These are phyloP conservation scores for Hypericum androsaemum DNA, from an alignment of 345 rosid genomes.

Conservation along the genomic window DNA sequence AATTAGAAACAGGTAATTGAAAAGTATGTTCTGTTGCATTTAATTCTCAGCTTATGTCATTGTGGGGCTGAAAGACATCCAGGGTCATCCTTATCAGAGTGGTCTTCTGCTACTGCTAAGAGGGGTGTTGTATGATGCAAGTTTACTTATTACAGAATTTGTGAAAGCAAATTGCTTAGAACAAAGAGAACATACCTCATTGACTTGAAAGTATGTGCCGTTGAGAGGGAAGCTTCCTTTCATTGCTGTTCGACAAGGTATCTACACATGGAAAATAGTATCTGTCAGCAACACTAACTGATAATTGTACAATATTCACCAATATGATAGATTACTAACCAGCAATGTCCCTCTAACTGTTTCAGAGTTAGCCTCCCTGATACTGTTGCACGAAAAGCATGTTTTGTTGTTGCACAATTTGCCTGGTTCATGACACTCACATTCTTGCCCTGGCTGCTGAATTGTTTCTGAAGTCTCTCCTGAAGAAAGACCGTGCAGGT, in stretches of 20 bases:
- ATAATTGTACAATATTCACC: not conserved
- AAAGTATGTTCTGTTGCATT: too few species aligned
- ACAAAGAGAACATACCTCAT: constrained; percentile 41
- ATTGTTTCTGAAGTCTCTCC: constrained; percentile 83
- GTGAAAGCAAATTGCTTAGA: not conserved
- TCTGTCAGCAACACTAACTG: not conserved
- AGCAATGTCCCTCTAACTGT: constrained; percentile 83
- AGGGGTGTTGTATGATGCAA: too few species aligned
- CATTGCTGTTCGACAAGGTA: constrained; percentile 96
- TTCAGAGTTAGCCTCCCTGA: constrained; percentile 58
- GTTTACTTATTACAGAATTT: not conserved
- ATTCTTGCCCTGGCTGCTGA: constrained; percentile 44
- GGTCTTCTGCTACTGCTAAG: too few species aligned
- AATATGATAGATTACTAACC: constrained; percentile 30
- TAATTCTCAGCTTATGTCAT: too few species aligned
- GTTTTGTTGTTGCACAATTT: constrained; percentile 45
- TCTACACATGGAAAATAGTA: constrained; percentile 29
- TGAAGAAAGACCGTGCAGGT: constrained; percentile 8
- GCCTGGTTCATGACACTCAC: constrained; percentile 41
- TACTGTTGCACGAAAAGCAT: constrained; percentile 66
- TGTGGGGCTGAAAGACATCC: too few species aligned
- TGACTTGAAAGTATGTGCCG: constrained; percentile 95
- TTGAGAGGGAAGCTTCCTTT: constrained; percentile 93
- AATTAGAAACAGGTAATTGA: not conserved
- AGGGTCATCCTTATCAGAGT: too few species aligned